Evolutionary conservation across 306 rosid species (phyloP), one percentile per base, ranked within the genome.

Genomic region (Benincasa hispida): DNA sequence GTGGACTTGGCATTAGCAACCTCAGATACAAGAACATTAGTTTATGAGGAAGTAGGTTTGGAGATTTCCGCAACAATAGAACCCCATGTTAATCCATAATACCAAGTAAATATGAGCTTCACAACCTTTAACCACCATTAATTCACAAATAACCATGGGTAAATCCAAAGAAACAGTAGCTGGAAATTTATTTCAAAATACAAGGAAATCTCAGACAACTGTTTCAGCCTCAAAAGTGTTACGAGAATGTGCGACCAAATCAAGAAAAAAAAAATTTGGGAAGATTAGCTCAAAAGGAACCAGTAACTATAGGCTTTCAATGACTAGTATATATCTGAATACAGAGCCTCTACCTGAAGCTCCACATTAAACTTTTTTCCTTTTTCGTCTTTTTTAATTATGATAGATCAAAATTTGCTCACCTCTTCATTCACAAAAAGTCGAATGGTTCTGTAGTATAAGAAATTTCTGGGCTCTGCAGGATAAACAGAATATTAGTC

Each of bases 391-490:
- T 32, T 32, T 32, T 32, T 32, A 4, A 4, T n/a, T n/a, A n/a
- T n/a, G 25, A 34, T 27, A 27, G 34, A 34, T 54, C 30, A 19
- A 73, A 45, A 25, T 25, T 5, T 72, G 76, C 93, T 78, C 75
- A 90, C 98, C 96, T 91, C 98, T 80, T 94, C 95, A 34, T 91
- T 94, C 32, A 37, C 41, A 54, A 94, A 87, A 81, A 94, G 90
- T 65, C 83, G 97, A 82, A 86, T 30, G 12, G 89, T 81, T 76
- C 87, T 94, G 86, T 90, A 60, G 88, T 88, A 91, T 84, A 94
- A 82, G 50, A 87, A 75, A 57, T 77, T 87, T 17, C 97, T 91
- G 53, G 98, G 97, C 82, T 89, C 98, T 94, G 86, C 81, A 82
- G 14, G 50, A 50, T 25, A 86, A 37, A 75, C 27, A 70, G 78